A percentile compares a stretch with the other conserved stretches of the same genome.
phyloP scores from a whole-genome alignment of 108 stramenopile genomes.

The Skeletonema potamos region DNA sequence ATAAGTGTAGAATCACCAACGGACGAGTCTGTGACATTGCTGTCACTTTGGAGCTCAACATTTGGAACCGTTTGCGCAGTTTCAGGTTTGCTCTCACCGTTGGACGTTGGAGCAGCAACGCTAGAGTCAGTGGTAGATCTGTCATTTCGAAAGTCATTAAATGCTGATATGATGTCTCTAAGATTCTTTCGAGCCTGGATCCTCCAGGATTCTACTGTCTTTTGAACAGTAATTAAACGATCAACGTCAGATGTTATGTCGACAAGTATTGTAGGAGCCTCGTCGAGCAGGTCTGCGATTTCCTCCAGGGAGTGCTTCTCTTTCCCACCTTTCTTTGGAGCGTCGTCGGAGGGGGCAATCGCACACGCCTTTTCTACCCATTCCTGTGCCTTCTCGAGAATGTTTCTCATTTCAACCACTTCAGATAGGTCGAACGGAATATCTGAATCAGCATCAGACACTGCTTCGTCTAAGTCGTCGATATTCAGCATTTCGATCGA shows the following conservation, averaged over 20 bases:
- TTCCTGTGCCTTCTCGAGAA: conserved; percentile 36
- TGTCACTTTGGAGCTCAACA: conserved; percentile 8
- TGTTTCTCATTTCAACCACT: conserved; percentile 48
- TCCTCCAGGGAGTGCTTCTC: conserved; percentile 43
- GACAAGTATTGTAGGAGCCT: conserved; percentile 54
- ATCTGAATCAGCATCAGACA: conserved; percentile 53
- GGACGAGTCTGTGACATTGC: neutral
- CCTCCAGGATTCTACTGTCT: conserved; percentile 51
- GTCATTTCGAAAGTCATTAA: conserved; percentile 45
- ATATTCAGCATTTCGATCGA: conserved; percentile 15
- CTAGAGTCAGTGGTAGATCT: neutral
- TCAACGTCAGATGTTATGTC: conserved; percentile 51
- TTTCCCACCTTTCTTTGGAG: conserved; percentile 37
- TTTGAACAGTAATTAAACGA: conserved; percentile 48
- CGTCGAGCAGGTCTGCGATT: conserved; percentile 53
- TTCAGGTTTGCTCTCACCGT: neutral
- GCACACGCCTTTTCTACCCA: conserved; percentile 55
- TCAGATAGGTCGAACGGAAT: conserved; percentile 69
- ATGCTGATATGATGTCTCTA: conserved; percentile 52
- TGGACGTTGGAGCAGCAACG: neutral
- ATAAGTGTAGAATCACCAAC: conserved; percentile 12
- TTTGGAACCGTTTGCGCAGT: neutral
- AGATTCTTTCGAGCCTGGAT: conserved; percentile 42
- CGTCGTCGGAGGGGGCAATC: conserved; percentile 48
- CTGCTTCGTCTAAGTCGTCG: conserved; percentile 43